phyloP scores from a whole-genome alignment of 2,329 filamentous ascomycete genomes.

The Fusarium temperatum region DNA sequence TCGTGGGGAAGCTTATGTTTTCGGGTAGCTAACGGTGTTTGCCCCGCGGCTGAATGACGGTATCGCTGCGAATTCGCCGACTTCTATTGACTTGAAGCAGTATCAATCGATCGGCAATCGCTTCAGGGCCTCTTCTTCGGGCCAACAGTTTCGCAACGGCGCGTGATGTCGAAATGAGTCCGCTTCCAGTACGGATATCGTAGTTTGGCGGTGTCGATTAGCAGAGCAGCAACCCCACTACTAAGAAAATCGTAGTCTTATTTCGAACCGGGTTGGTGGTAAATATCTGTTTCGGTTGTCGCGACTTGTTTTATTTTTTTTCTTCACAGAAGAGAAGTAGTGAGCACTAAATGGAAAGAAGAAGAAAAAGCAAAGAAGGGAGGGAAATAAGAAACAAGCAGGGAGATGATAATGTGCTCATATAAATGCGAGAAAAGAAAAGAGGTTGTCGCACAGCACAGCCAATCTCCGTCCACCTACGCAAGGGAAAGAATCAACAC shows the following conservation, averaged over 20 bases:
- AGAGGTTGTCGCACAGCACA: constrained; percentile 23
- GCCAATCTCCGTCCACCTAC: constrained; percentile 27
- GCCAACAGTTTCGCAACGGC: background rate
- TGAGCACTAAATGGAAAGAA: constrained; percentile 1
- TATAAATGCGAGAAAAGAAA: constrained; percentile 23
- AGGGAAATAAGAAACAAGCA: background rate
- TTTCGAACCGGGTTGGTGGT: constrained; percentile 19
- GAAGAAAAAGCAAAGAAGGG: background rate
- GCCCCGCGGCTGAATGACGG: constrained; percentile 4
- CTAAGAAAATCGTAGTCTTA: constrained; percentile 27
- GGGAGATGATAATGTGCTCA: constrained; percentile 14
- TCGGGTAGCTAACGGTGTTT: background rate
- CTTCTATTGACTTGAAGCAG: background rate
- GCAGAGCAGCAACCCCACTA: constrained; percentile 34
- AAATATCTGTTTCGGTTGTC: constrained; percentile 1
- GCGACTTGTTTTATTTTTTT: background rate
- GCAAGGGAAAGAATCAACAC: constrained; percentile 27
- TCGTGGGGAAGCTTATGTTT: constrained; percentile 7
- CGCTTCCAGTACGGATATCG: constrained; percentile 14
- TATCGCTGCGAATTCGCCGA: background rate
- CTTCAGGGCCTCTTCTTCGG: background rate
- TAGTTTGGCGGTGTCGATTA: constrained; percentile 37
- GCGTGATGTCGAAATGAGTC: constrained; percentile 6
- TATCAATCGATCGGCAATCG: background rate
- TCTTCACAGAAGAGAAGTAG: background rate